Percentiles rank a stretch among this genome's conserved stretches.
These are phyloP conservation scores for Rhizophagus sp. DNA, from an alignment of 192 early-diverging fungal species.

Conservation along the genomic window DNA sequence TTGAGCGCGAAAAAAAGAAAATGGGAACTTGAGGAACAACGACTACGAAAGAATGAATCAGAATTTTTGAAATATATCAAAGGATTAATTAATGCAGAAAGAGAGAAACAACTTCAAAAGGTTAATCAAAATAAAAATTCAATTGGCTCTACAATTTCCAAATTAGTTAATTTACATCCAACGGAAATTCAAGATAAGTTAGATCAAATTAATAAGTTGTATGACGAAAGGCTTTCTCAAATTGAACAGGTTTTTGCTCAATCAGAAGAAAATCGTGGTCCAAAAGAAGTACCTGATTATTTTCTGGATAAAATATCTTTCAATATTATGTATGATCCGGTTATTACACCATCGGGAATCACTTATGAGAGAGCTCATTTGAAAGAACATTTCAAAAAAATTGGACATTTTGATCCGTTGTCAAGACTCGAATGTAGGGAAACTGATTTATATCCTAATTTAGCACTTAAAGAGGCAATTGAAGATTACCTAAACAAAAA, in stretches of 20 bases:
- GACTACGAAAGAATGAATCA: conserved; percentile 54
- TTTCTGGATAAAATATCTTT: conserved; percentile 75
- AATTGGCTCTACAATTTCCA: conserved; percentile 1
- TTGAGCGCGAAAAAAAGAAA: conserved; percentile 64
- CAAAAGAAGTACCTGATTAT: conserved; percentile 57
- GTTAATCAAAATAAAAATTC: conserved; percentile 17
- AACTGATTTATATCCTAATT: conserved; percentile 70
- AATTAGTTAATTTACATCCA: background rate
- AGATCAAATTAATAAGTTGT: conserved; percentile 24
- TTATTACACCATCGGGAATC: conserved; percentile 61
- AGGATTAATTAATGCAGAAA: conserved; percentile 60
- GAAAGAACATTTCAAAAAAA: conserved; percentile 72
- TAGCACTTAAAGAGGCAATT: conserved; percentile 68
- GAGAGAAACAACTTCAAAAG: conserved; percentile 40
- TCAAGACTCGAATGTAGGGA: conserved; percentile 66
- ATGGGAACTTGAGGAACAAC: conserved; percentile 66
- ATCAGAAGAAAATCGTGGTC: conserved; percentile 44
- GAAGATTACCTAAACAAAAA: conserved; percentile 63
- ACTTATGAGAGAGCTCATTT: conserved; percentile 77
- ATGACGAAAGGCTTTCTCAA: conserved; percentile 46
- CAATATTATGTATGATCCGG: conserved; percentile 82
- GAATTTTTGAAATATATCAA: conserved; percentile 67
- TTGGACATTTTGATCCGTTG: conserved; percentile 84
- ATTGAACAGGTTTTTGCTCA: conserved; percentile 52
- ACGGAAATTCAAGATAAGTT: background rate